Base-by-base conservation (phyloP, 495 filamentous ascomycete genomes). In the Hamigera avellanea region DNA sequence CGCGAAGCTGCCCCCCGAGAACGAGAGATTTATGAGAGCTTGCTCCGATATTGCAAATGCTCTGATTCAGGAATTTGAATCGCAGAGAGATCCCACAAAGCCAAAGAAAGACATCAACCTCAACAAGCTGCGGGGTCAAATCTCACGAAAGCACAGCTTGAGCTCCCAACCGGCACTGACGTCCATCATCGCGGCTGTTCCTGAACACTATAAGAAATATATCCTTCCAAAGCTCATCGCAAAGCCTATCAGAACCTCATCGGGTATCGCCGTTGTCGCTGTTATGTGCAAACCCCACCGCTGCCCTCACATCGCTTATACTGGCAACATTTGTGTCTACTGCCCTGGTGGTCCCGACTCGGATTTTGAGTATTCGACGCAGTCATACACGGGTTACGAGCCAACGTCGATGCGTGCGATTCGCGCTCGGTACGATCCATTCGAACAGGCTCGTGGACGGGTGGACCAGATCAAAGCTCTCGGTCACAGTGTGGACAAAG, bases 251-350 rank as follows among this genome's bases (percentile, higher is more conserved):
- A 70, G 81, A 52, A 93, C 86, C 9, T 91, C 89, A 4, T 95
- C 89, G 27, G 91, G 91, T 25, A 96, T 98, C 46, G 93, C 91
- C n/a, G 93, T 98, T 8, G 91, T 98, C 26, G 91, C 93, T 13
- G 93, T 98, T 36, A 96, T 98, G 91, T 96, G 91, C 70, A 98
- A 96, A 61, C 91, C 91, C 19, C 91, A 98, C 54, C 75, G 91
- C 44, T 98, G 91, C 52, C 91, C 91, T 19, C 91, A 98, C 53
- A 98, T 96, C 42, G 86, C 91, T 8, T 98, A 82, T 59, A 96
- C 93, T 2, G 91, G 91, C 50, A 98, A 96, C 50, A 96, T 98
- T 40, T 98, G 93, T 57, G 93, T 98, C 37, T 98, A 98, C 63
- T 98, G 91, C 55, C 91, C 91, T 14, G 91, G 91, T 43, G 91